Evolutionary conservation across 805 yeast genomes (phyloP).

Genomic region (Ogataea ganodermae): DNA sequence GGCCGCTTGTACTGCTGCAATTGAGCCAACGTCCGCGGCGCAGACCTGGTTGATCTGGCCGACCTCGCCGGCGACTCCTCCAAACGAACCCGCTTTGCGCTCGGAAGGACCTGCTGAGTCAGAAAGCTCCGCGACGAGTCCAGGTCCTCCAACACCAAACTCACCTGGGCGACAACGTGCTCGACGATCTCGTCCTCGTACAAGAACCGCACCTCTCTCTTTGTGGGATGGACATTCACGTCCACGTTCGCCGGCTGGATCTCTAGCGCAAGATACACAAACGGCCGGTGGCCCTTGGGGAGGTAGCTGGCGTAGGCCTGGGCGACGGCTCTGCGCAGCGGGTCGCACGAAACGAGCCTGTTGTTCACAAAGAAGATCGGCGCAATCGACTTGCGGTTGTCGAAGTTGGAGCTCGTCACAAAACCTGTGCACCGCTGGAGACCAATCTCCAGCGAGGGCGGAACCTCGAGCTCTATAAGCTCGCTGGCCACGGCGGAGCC

Average conservation of each 20-base stretch:
- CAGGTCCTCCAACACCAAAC: conserved; percentile 49
- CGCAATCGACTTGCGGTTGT: conserved; percentile 60
- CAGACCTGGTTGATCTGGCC: no score
- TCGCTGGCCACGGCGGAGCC: conserved; percentile 72
- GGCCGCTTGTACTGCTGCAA: conserved; percentile 37
- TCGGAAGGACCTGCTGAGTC: conserved; percentile 57
- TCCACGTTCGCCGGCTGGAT: conserved; percentile 75
- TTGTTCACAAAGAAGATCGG: conserved; percentile 86
- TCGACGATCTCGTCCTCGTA: conserved; percentile 85
- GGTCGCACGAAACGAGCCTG: conserved; percentile 81
- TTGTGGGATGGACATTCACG: conserved; percentile 95
- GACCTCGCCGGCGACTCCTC: conserved; percentile 17
- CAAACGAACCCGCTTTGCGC: conserved; percentile 32
- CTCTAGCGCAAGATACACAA: conserved; percentile 70
- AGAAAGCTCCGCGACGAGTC: conserved; percentile 72
- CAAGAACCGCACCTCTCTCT: conserved; percentile 84
- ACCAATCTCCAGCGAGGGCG: conserved; percentile 44
- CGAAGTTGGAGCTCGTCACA: conserved; percentile 70
- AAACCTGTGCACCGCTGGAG: conserved; percentile 56
- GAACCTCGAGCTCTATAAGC: conserved; percentile 50
- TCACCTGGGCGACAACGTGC: conserved; percentile 50
- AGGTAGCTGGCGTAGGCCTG: conserved; percentile 64
- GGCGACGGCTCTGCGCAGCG: conserved; percentile 66
- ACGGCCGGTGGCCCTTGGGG: conserved; percentile 79
- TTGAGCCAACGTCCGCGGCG: no score